Conservation (phyloP, 2,329 filamentous ascomycete genomes). For the Colletotrichum camelliae region DNA sequence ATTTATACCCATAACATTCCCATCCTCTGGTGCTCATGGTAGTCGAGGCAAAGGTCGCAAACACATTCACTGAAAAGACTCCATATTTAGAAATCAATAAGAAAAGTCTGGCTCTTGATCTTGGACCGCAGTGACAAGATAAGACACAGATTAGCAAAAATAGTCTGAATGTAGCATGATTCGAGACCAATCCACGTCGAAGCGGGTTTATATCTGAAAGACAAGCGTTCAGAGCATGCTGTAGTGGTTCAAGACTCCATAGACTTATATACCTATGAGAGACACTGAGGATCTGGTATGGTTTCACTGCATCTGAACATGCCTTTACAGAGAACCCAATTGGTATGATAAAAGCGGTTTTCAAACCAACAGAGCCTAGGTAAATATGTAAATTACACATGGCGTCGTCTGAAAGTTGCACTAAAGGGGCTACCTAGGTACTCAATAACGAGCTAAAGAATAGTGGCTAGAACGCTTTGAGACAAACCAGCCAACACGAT, state of each 20-base stretch:
- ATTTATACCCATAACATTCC: too few relatives aligned
- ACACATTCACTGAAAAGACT: too few relatives aligned
- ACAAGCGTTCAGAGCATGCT: neutral
- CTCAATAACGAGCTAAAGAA: neutral
- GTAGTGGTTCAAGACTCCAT: neutral
- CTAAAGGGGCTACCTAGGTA: neutral
- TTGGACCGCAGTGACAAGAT: too few relatives aligned
- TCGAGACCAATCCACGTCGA: neutral
- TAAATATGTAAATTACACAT: neutral
- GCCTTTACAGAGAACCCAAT: neutral
- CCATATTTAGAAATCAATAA: too few relatives aligned
- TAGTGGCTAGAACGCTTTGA: neutral
- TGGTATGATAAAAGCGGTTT: accelerated
- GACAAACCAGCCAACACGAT: accelerated
- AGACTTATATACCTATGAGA: neutral
- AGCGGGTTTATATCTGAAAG: neutral
- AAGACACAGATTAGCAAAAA: too few relatives aligned
- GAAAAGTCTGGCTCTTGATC: too few relatives aligned
- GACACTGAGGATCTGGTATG: neutral
- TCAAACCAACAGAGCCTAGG: neutral
- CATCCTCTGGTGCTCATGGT: too few relatives aligned
- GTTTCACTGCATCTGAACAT: neutral
- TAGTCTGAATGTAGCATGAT: neutral
- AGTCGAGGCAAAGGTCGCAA: too few relatives aligned
- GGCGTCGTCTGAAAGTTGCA: neutral